Evolutionary conservation across 768 basidiomycete species (phyloP).

Genomic region (Solioccasus polychromus): DNA sequence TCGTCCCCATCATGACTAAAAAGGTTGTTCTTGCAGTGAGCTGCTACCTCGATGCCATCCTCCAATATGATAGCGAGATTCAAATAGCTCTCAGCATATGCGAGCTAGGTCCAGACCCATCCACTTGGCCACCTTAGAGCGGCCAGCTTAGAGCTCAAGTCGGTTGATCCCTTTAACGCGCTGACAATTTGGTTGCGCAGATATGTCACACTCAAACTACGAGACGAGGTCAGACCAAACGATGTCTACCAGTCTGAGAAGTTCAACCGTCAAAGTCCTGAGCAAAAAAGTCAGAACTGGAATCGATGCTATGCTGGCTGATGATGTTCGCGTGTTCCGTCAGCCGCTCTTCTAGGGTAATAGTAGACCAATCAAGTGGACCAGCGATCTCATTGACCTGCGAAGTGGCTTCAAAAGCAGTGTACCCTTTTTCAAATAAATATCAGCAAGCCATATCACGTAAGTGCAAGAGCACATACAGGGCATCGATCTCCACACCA

Average conservation of each 20-base stretch:
- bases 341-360: constrained; percentile 18
- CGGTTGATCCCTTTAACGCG: constrained; percentile 26
- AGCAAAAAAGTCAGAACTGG: constrained; percentile 19
- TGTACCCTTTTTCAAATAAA: constrained; percentile 4
- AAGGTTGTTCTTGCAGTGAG: too few species aligned
- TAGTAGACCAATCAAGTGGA: constrained; percentile 4
- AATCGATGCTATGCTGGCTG: constrained; percentile 2
- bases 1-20: too few species aligned
- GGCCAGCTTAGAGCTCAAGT: constrained; percentile 21
- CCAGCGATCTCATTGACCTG: neutral
- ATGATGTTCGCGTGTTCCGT: constrained; percentile 4
- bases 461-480: constrained; percentile 5
- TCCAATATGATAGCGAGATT: too few species aligned
- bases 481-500: constrained; percentile 18
- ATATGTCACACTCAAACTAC: constrained; percentile 23
- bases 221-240: neutral
- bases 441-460: neutral
- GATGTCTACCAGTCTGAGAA: too few species aligned
- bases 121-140: too few species aligned
- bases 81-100: too few species aligned
- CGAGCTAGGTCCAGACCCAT: too few species aligned
- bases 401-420: neutral
- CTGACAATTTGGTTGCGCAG: constrained; percentile 19
- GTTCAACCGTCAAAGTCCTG: constrained; percentile 35
- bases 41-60: too few species aligned